phyloP scores from a whole-genome alignment of 2,329 filamentous ascomycete genomes.

The Colletotrichum musicola region DNA sequence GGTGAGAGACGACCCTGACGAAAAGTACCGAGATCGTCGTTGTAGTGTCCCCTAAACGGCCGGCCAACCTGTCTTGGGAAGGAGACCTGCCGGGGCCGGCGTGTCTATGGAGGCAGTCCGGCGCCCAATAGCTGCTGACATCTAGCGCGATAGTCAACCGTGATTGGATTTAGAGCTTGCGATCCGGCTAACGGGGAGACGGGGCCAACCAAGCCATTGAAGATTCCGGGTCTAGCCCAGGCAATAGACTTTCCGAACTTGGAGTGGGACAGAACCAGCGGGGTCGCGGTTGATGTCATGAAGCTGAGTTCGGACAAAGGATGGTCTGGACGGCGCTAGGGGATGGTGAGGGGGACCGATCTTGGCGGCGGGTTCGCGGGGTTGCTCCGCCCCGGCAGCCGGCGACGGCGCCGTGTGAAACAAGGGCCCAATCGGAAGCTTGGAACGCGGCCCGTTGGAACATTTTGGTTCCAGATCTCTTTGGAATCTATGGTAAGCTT shows the following conservation, averaged over 20 bases:
- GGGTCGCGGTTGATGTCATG: neutral
- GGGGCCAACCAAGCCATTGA: neutral
- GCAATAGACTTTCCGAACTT: neutral
- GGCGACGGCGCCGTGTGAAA: neutral
- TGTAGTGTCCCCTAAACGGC: neutral
- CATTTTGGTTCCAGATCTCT: neutral
- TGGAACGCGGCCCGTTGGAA: neutral
- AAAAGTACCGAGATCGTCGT: neutral
- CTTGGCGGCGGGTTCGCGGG: neutral
- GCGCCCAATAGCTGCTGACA: neutral
- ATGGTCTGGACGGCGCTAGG: neutral
- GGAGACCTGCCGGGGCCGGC: neutral
- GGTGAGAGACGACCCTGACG: neutral
- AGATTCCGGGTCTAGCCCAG: neutral
- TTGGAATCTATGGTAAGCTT: neutral
- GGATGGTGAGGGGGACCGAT: neutral
- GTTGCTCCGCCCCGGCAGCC: neutral
- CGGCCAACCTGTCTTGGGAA: neutral
- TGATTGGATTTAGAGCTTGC: conserved; percentile 4
- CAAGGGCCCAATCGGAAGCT: neutral
- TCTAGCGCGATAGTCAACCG: neutral
- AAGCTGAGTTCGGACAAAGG: neutral
- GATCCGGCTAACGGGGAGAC: conserved; percentile 3
- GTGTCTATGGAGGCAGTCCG: neutral
- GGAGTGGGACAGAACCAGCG: neutral